phyloP scores from a whole-genome alignment of 225 moss, liverwort and hornwort genomes.

The Rhytidiadelphus loreus region DNA sequence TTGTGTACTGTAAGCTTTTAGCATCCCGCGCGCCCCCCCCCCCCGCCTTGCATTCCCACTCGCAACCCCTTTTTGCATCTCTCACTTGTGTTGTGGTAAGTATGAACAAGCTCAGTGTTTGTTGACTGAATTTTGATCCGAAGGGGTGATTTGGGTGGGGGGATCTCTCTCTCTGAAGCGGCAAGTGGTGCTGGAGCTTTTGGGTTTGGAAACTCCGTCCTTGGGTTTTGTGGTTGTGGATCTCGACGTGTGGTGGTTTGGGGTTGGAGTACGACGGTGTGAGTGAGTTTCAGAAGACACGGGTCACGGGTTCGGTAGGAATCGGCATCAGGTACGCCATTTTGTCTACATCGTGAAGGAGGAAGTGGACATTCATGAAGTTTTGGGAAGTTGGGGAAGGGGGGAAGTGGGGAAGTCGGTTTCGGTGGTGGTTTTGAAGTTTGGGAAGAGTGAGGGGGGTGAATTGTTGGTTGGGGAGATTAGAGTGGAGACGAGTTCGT shows the following conservation, averaged over 20 bases:
- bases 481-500: neutral
- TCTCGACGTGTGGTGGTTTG: neutral
- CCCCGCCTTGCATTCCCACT: neutral
- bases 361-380: neutral
- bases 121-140: neutral
- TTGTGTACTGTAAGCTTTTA: neutral
- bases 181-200: neutral
- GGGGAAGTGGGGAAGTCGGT: neutral
- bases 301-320: neutral
- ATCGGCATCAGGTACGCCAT: neutral
- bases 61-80: neutral
- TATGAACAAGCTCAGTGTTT: neutral
- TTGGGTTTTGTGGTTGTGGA: neutral
- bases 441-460: neutral
- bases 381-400: neutral
- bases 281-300: neutral
- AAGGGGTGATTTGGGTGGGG: neutral
- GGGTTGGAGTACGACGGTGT: neutral
- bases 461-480: neutral
- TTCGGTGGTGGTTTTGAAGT: neutral
- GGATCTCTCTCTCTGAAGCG: neutral
- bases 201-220: neutral
- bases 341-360: neutral
- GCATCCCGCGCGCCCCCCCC: no score
- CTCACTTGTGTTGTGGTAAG: neutral